Percentiles rank a stretch among this genome's conserved stretches.
Conservation (phyloP, 2,329 filamentous ascomycete species). For the Fusarium sacchari region DNA sequence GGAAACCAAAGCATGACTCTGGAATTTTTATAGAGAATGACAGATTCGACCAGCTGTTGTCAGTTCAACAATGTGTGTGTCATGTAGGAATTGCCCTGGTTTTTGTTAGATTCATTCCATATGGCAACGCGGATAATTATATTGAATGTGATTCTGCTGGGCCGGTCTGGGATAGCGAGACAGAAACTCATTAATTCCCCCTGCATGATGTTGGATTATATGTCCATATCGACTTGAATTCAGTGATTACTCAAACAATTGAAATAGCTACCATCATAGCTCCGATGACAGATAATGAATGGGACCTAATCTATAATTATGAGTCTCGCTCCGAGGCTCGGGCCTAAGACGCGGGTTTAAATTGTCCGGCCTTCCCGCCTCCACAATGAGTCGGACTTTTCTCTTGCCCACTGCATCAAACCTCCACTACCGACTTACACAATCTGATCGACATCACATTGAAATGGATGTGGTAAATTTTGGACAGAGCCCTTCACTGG, state of each 20-base stretch:
- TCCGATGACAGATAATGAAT: not conserved
- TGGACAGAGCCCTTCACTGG: not conserved
- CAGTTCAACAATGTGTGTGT: not conserved
- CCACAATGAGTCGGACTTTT: not conserved
- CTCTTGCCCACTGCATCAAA: not conserved
- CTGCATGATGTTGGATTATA: not conserved
- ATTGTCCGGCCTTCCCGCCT: conserved; percentile 6
- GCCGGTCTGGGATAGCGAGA: not conserved
- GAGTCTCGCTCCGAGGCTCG: not conserved
- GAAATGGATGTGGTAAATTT: not conserved
- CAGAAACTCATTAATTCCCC: not conserved
- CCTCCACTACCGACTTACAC: conserved; percentile 2
- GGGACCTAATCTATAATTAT: not conserved
- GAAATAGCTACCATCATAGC: not conserved
- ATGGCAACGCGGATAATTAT: not conserved
- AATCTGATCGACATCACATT: not conserved
- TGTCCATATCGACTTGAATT: not conserved
- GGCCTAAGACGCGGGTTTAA: not conserved
- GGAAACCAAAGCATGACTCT: not conserved
- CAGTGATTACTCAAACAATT: not conserved
- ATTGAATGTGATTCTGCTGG: not conserved
- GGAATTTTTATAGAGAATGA: not conserved
- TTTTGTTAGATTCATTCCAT: not conserved
- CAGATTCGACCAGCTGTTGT: not conserved
- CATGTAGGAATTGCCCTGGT: not conserved